Evolutionary conservation across 31 red algal genomes (phyloP), one percentile per base, ranked within the genome.

Genomic region (Asparagopsis taxiformis): DNA sequence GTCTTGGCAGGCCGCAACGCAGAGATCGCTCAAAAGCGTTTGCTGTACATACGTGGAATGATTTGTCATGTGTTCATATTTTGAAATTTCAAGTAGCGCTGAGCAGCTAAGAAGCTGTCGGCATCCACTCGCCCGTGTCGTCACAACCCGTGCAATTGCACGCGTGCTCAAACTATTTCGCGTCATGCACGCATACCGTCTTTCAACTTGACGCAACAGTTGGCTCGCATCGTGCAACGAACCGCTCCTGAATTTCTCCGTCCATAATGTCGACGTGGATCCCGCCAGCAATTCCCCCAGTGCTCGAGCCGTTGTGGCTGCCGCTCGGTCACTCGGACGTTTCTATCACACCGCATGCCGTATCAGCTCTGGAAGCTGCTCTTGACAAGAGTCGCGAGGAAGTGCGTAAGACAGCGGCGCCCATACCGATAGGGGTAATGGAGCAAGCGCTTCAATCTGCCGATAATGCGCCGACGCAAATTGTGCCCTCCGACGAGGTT

Each of bases 221-320:
- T n/a, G n/a, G n/a, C n/a, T n/a, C n/a, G n/a, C n/a, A n/a, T n/a
- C n/a, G n/a, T n/a, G 44, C 44, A 49, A 9, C 44, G 11, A 49
- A 49, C 17, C 44, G 9, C 17, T 49, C 9, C 11, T 17, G 9
- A 17, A 9, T 17, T 9, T 17, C 44, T 9, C 44, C 44, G 11
- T n/a, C 63, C 31, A 3, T 16, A 68, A 68, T 68, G 65, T 3
- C 26, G 46, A 68, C 65, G 65, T 68, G 65, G 65, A 68, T 15
- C 29, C 65, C 65, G 0, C 20, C 26, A 25, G 44, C 44, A 1
- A 30, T 39, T 1, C 65, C 65, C 9, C 2, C 11, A 17, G 46
- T 52, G 28, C 20, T 68, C 1, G 26, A 46, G 2, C 44, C 50
- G 15, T 0, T 26, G 9, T 68, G 65, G 65, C 19, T 52, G 10